A percentile compares a stretch with the other conserved stretches of the same genome.
Evolutionary conservation across 129 eudicot genomes (phyloP).

Genomic region (Saposhnikovia divaricata): DNA sequence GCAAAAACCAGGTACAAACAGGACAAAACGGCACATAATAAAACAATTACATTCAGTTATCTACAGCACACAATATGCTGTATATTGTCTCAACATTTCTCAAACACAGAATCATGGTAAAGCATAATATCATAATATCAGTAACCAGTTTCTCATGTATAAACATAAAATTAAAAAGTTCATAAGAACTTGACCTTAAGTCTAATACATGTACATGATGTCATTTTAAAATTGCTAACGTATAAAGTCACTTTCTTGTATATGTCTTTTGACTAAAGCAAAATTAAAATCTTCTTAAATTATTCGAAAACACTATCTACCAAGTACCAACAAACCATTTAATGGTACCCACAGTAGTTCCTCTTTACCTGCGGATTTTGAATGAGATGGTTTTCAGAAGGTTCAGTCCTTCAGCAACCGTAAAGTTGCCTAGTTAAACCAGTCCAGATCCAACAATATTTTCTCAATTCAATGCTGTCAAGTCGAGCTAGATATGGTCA

Average conservation of each 20-base stretch:
- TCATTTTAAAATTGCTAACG: background rate
- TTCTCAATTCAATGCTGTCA: conserved; percentile 14
- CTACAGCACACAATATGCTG: background rate
- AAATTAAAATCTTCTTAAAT: background rate
- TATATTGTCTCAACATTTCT: background rate
- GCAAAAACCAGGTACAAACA: background rate
- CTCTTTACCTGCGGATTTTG: conserved; percentile 49
- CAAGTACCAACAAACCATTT: background rate
- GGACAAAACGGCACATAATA: background rate
- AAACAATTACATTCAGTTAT: background rate
- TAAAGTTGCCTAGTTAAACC: conserved; percentile 27
- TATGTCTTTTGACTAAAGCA: background rate
- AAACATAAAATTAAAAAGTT: background rate
- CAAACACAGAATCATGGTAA: background rate
- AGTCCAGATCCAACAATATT: conserved; percentile 29
- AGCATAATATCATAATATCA: background rate
- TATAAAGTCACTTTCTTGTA: background rate
- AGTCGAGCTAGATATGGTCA: background rate
- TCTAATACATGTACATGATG: background rate
- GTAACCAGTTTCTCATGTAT: background rate
- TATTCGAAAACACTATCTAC: background rate
- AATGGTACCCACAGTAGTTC: background rate
- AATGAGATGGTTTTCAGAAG: conserved; percentile 35
- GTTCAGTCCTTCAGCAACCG: conserved; percentile 41
- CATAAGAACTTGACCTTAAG: background rate